Percentiles rank a stretch among this genome's conserved stretches.
These are phyloP conservation scores for Coccinonectria pachysandricola DNA, from an alignment of 2,329 filamentous ascomycete genomes.

Conservation along the genomic window DNA sequence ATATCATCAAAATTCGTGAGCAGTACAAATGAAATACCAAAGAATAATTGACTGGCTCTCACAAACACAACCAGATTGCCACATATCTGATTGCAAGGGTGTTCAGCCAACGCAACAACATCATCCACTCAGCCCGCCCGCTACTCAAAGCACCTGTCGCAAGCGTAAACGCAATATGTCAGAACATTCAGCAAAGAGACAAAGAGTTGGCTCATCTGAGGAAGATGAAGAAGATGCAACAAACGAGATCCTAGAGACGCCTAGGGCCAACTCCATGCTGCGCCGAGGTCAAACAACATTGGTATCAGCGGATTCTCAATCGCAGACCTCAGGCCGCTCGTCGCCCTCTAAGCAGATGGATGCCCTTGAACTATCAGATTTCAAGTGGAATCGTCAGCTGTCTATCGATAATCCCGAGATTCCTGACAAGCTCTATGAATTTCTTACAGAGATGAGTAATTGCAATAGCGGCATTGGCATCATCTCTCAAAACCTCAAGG, in stretches of 20 bases:
- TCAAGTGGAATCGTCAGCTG: conserved; percentile 3
- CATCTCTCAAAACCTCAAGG: conserved; percentile 1
- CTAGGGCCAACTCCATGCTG: conserved; percentile 2
- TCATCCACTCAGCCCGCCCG: conserved; percentile 1
- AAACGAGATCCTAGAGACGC: conserved; percentile 1
- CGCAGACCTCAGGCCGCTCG: conserved; percentile 2
- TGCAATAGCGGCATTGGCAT: conserved; percentile 1
- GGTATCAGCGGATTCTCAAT: conserved; percentile 2
- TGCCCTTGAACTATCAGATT: conserved; percentile 1
- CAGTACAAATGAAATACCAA: conserved; percentile 1
- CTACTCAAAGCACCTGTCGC: background rate
- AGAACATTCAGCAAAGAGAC: conserved; percentile 1
- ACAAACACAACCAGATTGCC: background rate
- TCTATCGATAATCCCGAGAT: conserved; percentile 2
- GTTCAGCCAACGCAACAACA: background rate
- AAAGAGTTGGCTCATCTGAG: background rate
- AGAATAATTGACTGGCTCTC: conserved; percentile 2
- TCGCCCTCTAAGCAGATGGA: conserved; percentile 3
- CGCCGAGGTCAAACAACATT: conserved; percentile 1
- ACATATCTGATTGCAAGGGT: background rate
- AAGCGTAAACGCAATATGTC: conserved; percentile 2
- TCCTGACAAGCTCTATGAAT: conserved; percentile 2
- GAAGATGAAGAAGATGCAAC: conserved; percentile 1
- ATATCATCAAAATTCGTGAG: background rate
- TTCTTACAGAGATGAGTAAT: conserved; percentile 1